Evolutionary conservation across 768 basidiomycete species (phyloP).

Genomic region (Porphyrellus cyaneotinctus): DNA sequence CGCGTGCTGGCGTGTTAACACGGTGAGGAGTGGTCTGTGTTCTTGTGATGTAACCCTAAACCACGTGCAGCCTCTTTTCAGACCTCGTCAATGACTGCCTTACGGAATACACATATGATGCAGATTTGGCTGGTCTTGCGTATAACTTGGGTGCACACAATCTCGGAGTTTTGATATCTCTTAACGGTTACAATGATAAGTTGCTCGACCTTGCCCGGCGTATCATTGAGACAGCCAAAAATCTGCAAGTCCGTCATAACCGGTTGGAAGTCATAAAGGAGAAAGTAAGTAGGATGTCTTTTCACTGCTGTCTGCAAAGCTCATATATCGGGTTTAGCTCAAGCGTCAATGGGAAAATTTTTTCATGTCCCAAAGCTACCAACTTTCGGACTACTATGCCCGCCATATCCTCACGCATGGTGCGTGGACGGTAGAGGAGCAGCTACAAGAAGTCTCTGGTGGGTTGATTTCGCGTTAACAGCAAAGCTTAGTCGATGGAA

Average conservation of each 20-base stretch:
- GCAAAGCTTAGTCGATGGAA: background rate
- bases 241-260: conserved; percentile 59
- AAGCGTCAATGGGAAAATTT: conserved; percentile 83
- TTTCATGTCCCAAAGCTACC: conserved; percentile 78
- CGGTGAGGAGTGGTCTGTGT: conserved; percentile 40
- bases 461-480: conserved; percentile 28
- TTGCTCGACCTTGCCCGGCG: conserved; percentile 66
- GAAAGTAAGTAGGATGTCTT: conserved; percentile 46
- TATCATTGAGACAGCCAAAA: conserved; percentile 66
- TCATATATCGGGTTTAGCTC: conserved; percentile 41
- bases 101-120: conserved; percentile 88
- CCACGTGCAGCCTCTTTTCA: conserved; percentile 56
- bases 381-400: conserved; percentile 71
- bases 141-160: conserved; percentile 63
- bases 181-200: conserved; percentile 93
- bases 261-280: conserved; percentile 82
- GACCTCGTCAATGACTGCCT: conserved; percentile 87
- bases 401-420: conserved; percentile 66
- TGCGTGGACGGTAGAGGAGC: conserved; percentile 76
- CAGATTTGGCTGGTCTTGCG: conserved; percentile 82
- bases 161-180: conserved; percentile 62
- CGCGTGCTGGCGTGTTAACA: conserved; percentile 70
- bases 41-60: background rate
- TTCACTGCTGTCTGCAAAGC: background rate
- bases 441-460: conserved; percentile 72